Evolutionary conservation across 768 basidiomycete species (phyloP), one percentile per base, ranked within the genome.

Genomic region (Coprinopsis cinerea): DNA sequence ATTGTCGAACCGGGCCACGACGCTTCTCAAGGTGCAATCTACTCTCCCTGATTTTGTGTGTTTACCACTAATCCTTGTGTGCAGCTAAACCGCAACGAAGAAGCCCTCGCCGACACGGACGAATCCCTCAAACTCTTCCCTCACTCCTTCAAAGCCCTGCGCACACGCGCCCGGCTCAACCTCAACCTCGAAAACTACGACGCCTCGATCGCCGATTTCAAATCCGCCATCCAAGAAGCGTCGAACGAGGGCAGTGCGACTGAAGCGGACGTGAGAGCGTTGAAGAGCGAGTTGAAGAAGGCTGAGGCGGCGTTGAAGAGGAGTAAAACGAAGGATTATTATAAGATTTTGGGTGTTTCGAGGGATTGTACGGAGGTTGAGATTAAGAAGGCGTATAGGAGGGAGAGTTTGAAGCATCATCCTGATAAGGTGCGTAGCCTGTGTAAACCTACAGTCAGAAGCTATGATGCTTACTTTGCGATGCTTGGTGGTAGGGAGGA

Each of bases 291-390:
- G 60, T 71, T 92, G 35, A 83, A 79, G 65, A 88, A 90, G 63
- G 90, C 90, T 0, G 89, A 94, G 66, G 79, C 78, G 2, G 83
- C 78, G 46, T 69, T 92, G 55, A 92, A 92, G 75, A 71, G 85
- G 55, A 90, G 88, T 69, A 92, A 93, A 72, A 83, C 86, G 48
- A 92, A 92, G 67, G 91, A 93, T 60, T 90, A 90, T 60, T 89
- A 88, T 64, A 88, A 88, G 68, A 89, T 89, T 57, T 72, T 90
- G 23, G 77, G 78, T 17, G 64, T 89, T 3, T 20, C 72, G 18
- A 68, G 79, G 51, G 83, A 84, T 22, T 84, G 82, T 57, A 69
- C 68, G 1, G 86, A 88, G 23, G 44, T 57, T 3, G 91, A 93
- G 23, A 85, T 96, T 58, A 93, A 89, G 74, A 96, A 93, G 68